A percentile compares a stretch with the other conserved stretches of the same genome.
Conservation (phyloP, 1,139 yeast genomes). For the Nakaseomyces uthaithaninus region DNA sequence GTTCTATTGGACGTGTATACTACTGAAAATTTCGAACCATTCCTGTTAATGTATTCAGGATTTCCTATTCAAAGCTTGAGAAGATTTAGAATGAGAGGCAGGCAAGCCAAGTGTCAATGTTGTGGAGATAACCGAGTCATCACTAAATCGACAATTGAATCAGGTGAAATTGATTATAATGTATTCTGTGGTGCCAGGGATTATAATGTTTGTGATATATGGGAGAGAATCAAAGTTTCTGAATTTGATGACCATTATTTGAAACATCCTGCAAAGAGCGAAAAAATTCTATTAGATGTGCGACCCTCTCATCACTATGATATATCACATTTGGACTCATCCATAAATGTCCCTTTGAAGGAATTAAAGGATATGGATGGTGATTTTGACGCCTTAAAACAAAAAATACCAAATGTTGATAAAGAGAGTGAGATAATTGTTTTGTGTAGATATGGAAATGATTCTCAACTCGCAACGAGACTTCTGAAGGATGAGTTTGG, state of each 20-base stretch:
- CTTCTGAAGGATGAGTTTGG: slow-evolving; percentile 46
- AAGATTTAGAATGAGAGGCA: slow-evolving; percentile 70
- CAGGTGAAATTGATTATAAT: slow-evolving; percentile 50
- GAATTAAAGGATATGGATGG: slow-evolving; percentile 37
- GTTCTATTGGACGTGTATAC: slow-evolving; percentile 53
- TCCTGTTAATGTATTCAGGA: slow-evolving; percentile 62
- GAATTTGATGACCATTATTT: slow-evolving; percentile 33
- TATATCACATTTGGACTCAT: slow-evolving; percentile 51
- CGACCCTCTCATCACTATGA: slow-evolving; percentile 71
- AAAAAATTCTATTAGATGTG: slow-evolving; percentile 57
- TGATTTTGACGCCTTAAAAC: slow-evolving; percentile 18
- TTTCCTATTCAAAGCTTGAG: slow-evolving; percentile 65
- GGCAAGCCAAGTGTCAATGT: slow-evolving; percentile 50
- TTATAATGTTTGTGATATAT: slow-evolving; percentile 38
- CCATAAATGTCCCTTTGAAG: slow-evolving; percentile 59
- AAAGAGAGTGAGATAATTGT: slow-evolving; percentile 25
- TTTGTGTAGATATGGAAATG: slow-evolving; percentile 85
- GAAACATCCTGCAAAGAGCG: slow-evolving; percentile 11
- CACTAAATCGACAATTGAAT: slow-evolving; percentile 39
- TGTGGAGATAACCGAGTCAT: slow-evolving; percentile 51
- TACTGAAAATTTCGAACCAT: slow-evolving; percentile 51
- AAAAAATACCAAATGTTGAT: slow-evolving; percentile 19
- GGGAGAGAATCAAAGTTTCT: slow-evolving; percentile 45
- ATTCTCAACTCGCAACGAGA: slow-evolving; percentile 71
- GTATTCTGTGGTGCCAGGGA: slow-evolving; percentile 65